Evolutionary conservation across 2,329 filamentous ascomycete species (phyloP).

Genomic region (Aspergillus oerlinghausenensis): DNA sequence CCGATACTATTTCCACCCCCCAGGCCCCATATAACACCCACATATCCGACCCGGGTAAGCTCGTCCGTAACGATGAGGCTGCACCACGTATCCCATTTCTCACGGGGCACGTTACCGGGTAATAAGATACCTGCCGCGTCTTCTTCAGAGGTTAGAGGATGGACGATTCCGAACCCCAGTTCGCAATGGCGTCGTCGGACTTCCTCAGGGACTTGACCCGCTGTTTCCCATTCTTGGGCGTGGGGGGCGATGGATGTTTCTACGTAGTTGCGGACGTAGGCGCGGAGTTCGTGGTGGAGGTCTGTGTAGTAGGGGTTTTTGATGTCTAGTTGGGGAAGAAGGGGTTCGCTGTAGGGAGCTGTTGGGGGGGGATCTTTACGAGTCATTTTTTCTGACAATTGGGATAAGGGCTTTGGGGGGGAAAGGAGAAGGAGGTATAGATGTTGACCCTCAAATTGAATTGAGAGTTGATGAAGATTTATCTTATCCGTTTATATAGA

Average conservation of each 20-base stretch:
- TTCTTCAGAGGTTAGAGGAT: slow-evolving; percentile 33
- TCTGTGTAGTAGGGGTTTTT: slow-evolving; percentile 57
- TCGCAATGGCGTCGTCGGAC: slow-evolving; percentile 37
- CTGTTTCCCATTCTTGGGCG: slow-evolving; percentile 61
- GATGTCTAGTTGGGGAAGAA: slow-evolving; percentile 44
- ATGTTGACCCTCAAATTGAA: not conserved
- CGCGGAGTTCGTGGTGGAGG: slow-evolving; percentile 56
- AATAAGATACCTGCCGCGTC: slow-evolving; percentile 38
- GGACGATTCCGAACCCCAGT: slow-evolving; percentile 37
- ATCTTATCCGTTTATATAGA: not conserved
- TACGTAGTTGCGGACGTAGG: slow-evolving; percentile 55
- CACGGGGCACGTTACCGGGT: slow-evolving; percentile 43
- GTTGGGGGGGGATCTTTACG: slow-evolving; percentile 19
- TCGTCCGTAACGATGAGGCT: slow-evolving; percentile 55
- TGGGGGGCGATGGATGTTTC: slow-evolving; percentile 55
- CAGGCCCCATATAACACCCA: slow-evolving; percentile 55
- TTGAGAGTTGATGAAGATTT: not conserved
- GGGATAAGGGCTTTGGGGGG: not conserved
- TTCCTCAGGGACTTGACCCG: slow-evolving; percentile 47
- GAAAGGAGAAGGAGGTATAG: not conserved
- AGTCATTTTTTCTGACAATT: slow-evolving; percentile 10
- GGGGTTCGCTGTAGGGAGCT: slow-evolving; percentile 38
- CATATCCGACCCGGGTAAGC: slow-evolving; percentile 50
- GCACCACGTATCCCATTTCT: slow-evolving; percentile 55
- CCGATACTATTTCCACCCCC: slow-evolving; percentile 60